Base-by-base conservation (phyloP, 2,329 filamentous ascomycete genomes). In the Plectosphaerella sp. region DNA sequence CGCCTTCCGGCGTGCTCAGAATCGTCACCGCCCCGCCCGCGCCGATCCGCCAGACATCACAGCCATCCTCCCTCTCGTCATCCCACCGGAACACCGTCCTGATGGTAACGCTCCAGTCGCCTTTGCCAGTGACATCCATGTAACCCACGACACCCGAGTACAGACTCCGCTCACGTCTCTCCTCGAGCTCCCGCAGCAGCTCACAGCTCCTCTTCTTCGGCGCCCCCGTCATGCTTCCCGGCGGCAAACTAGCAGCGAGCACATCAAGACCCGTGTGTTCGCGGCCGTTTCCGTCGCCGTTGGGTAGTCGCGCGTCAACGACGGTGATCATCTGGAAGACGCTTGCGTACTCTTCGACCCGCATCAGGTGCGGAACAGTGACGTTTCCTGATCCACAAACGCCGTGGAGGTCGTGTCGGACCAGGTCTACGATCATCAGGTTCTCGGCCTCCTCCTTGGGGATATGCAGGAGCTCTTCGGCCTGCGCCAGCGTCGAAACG, bases 391-490 rank as follows among this genome's bases (percentile, higher is more conserved):
- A 80, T 5, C 89, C 89, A 55, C 87, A 90, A 9, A 96, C 85
- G n/a, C 86, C 84, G 67, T 95, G 88, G 12, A 97, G 75, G 67
- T 97, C 93, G 64, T 97, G 93, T 0, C 93, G 83, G n/a, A 97
- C 94, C 1, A 97, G 77, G 67, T 97, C 93, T 3, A 96, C 92
- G 61, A 97, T 97, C 94, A 97, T 97, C 22, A 97, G 79, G 64
- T 97, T 97, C 73, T 97, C 93, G 0, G 93, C 93, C 61, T 89
- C 86, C 68, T 97, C 94, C 67, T 97, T 97, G 20, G 89, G 87
- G 0, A 89, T 80, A 52, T 87, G 83, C 14, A 97, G 80, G 39
- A 95, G 82, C 25, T 74, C 72, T 55, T 86, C 83, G 1, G 93
- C 92, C 61, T 88, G 80, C 5, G 78, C 80, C n/a, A 88, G 75